These are phyloP conservation scores for Lophiostoma macrostomum DNA, from an alignment of 495 filamentous ascomycete genomes.

Conservation along the genomic window DNA sequence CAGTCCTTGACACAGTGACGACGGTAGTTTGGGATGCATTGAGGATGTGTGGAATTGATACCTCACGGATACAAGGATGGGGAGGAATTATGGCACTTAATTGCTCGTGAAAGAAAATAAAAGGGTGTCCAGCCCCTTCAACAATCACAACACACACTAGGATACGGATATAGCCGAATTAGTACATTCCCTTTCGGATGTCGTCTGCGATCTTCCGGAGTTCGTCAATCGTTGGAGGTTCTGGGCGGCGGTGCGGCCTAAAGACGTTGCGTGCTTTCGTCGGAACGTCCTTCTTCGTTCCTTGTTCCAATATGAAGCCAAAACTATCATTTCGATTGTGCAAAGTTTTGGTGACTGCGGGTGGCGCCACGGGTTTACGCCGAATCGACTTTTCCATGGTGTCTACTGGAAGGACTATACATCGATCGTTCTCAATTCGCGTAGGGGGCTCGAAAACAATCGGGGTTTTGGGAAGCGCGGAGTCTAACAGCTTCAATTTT, in stretches of 20 bases:
- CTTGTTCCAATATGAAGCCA: constrained; percentile 22
- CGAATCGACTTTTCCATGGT: not conserved
- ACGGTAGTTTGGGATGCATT: constrained; percentile 38
- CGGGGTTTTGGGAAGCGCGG: constrained; percentile 7
- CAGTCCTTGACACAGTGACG: constrained; percentile 36
- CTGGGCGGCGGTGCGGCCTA: not conserved
- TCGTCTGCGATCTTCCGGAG: constrained; percentile 18
- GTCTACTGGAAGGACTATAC: not conserved
- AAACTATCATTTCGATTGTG: constrained; percentile 23
- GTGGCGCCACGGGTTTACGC: constrained; percentile 8
- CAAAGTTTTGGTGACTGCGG: not conserved
- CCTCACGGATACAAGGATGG: constrained; percentile 24
- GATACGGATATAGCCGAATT: not conserved
- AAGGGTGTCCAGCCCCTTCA: no score
- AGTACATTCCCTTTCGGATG: constrained; percentile 13
- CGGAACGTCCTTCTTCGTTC: constrained; percentile 6
- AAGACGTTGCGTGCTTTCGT: not conserved
- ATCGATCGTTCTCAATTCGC: not conserved
- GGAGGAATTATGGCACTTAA: constrained; percentile 28
- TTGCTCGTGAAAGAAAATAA: not conserved
- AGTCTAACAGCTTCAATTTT: constrained; percentile 3
- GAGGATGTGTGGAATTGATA: constrained; percentile 25
- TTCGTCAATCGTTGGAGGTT: constrained; percentile 20
- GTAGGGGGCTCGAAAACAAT: constrained; percentile 16
- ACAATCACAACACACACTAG: not conserved